Evolutionary conservation across 805 yeast species (phyloP).

Genomic region (Yarrowia divulgata): DNA sequence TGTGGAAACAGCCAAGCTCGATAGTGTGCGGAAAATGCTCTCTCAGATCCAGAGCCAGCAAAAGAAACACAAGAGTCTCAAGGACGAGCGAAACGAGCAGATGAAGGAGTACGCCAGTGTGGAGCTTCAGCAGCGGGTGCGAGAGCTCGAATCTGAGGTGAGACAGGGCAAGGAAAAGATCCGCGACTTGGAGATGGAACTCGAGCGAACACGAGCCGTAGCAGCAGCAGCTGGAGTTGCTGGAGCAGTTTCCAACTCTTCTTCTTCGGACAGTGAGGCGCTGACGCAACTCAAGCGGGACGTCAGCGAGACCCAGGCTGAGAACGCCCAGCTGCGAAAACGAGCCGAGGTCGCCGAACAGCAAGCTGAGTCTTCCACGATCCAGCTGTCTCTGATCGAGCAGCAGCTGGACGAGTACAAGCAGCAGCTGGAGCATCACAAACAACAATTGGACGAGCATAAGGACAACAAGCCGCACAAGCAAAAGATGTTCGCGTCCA

Average conservation of each 20-base stretch:
- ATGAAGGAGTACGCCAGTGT: slow-evolving; percentile 21
- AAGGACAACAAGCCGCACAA: slow-evolving; percentile 27
- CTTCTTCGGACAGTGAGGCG: slow-evolving; percentile 10
- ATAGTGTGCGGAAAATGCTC: slow-evolving; percentile 47
- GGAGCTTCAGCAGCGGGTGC: slow-evolving; percentile 22
- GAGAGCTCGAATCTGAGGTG: slow-evolving; percentile 21
- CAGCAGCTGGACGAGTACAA: slow-evolving; percentile 22
- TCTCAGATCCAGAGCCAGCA: slow-evolving; percentile 47
- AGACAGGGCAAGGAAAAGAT: slow-evolving; percentile 5
- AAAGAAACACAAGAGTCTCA: slow-evolving; percentile 35
- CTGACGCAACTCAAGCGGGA: slow-evolving; percentile 5
- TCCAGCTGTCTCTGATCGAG: slow-evolving; percentile 32
- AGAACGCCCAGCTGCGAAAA: slow-evolving; percentile 5
- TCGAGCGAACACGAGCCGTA: neutral
- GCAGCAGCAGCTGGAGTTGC: neutral
- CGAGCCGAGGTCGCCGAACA: slow-evolving; percentile 30
- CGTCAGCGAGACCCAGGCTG: neutral
- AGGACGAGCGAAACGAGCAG: slow-evolving; percentile 20
- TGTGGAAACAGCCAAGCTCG: slow-evolving; percentile 50
- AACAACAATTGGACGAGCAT: slow-evolving; percentile 22
- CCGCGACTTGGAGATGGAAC: slow-evolving; percentile 1
- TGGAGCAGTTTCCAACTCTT: neutral
- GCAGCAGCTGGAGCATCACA: slow-evolving; percentile 8
- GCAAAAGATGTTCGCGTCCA: slow-evolving; percentile 15
- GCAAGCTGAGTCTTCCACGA: slow-evolving; percentile 21